Conservation (phyloP, 2,329 filamentous ascomycete species). For the Alternaria sp. region DNA sequence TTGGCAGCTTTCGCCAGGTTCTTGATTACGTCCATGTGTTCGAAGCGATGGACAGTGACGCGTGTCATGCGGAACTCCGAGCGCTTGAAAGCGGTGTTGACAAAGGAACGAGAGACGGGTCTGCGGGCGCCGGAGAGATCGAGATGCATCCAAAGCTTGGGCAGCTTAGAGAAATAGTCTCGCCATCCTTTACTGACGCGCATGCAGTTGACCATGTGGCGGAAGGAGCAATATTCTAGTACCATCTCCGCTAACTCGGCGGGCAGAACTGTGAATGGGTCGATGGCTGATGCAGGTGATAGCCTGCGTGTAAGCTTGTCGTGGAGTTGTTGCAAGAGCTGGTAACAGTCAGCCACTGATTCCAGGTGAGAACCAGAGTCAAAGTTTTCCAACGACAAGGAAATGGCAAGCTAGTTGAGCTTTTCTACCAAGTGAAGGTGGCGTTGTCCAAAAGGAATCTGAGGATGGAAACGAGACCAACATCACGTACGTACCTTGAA, state of each 20-base stretch:
- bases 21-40: conserved; percentile 53
- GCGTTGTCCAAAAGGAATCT: not conserved
- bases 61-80: conserved; percentile 50
- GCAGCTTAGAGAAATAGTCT: conserved; percentile 58
- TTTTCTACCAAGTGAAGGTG: not conserved
- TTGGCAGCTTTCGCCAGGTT: conserved; percentile 53
- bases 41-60: conserved; percentile 48
- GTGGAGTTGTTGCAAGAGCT: conserved; percentile 59
- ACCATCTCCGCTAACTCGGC: conserved; percentile 63
- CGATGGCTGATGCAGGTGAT: conserved; percentile 54
- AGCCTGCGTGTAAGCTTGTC: conserved; percentile 56
- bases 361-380: not conserved
- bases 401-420: not conserved
- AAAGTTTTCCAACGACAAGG: not conserved
- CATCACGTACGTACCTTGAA: conserved; percentile 37
- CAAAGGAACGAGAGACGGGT: conserved; percentile 54
- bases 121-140: conserved; percentile 60
- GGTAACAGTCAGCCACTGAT: not conserved
- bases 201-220: conserved; percentile 60
- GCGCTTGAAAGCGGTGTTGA: conserved; percentile 55
- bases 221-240: conserved; percentile 62
- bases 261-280: conserved; percentile 64
- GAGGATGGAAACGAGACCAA: not conserved
- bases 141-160: conserved; percentile 61
- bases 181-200: conserved; percentile 66